Percentiles rank a stretch among this genome's conserved stretches.
phyloP scores from a whole-genome alignment of 2,329 filamentous ascomycete genomes.

The Penicillium sp. region DNA sequence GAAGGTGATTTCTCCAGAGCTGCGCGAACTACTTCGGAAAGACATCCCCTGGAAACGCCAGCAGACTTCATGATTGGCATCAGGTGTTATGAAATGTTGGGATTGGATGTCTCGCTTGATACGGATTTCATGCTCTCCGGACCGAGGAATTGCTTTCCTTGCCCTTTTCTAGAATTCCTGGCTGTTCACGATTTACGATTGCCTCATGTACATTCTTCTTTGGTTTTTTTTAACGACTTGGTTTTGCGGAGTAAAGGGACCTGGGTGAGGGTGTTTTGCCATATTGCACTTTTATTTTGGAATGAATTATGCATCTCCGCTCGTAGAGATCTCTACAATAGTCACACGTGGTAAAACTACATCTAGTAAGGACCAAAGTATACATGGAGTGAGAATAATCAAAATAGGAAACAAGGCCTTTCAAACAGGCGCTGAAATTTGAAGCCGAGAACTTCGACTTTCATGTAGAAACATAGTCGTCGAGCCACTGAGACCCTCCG shows the following conservation, averaged over 20 bases:
- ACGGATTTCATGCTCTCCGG: neutral
- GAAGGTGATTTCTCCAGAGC: slow-evolving; percentile 62
- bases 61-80: slow-evolving; percentile 5
- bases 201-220: neutral
- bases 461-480: no score
- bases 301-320: neutral
- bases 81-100: neutral
- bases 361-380: neutral
- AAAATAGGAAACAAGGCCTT: neutral
- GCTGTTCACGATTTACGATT: slow-evolving; percentile 5
- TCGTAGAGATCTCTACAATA: neutral
- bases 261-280: neutral
- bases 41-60: slow-evolving; percentile 51
- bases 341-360: neutral
- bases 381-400: neutral
- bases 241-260: neutral
- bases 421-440: neutral
- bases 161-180: neutral
- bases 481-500: no score
- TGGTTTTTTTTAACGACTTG: neutral
- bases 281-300: neutral
- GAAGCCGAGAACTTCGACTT: no score
- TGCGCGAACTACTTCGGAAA: slow-evolving; percentile 60
- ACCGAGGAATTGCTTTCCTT: neutral
- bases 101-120: neutral